Conservation (phyloP, 2,329 filamentous ascomycete species). For the Epichloe gansuensis region DNA sequence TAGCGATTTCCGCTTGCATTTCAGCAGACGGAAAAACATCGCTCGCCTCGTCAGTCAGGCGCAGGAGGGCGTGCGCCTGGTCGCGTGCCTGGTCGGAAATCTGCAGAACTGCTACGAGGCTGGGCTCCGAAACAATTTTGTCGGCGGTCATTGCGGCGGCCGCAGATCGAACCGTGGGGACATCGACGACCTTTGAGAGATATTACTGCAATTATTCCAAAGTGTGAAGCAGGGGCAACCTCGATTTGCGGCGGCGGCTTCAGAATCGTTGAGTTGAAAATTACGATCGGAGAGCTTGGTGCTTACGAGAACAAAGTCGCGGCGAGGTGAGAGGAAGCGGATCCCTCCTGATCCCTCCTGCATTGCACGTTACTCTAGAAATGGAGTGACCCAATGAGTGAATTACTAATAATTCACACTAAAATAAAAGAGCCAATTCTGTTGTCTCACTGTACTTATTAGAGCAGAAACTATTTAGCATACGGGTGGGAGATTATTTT, state of each 20-base stretch:
- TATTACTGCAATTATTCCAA: not conserved
- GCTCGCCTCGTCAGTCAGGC: slow-evolving; percentile 34
- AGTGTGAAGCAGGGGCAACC: not conserved
- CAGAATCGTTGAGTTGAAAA: not conserved
- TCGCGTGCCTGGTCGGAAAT: slow-evolving; percentile 61
- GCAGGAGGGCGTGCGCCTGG: slow-evolving; percentile 55
- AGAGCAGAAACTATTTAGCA: no score
- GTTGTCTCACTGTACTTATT: no score
- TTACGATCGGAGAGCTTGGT: not conserved
- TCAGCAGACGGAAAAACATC: slow-evolving; percentile 31
- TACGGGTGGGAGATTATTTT: no score
- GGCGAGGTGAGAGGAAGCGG: not conserved
- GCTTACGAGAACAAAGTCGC: not conserved
- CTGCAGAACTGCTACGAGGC: slow-evolving; percentile 54
- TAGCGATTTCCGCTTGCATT: slow-evolving; percentile 48
- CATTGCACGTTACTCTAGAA: no score
- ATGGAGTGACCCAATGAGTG: no score
- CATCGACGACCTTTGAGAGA: not conserved
- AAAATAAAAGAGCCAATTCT: no score
- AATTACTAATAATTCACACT: no score
- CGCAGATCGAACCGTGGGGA: not conserved
- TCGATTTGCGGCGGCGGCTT: not conserved
- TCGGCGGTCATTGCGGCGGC: slow-evolving; percentile 23
- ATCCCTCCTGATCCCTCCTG: not conserved
- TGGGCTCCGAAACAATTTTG: slow-evolving; percentile 27